phyloP scores from a whole-genome alignment of 108 stramenopile genomes.

The Cyclostephanos invisitatus region DNA sequence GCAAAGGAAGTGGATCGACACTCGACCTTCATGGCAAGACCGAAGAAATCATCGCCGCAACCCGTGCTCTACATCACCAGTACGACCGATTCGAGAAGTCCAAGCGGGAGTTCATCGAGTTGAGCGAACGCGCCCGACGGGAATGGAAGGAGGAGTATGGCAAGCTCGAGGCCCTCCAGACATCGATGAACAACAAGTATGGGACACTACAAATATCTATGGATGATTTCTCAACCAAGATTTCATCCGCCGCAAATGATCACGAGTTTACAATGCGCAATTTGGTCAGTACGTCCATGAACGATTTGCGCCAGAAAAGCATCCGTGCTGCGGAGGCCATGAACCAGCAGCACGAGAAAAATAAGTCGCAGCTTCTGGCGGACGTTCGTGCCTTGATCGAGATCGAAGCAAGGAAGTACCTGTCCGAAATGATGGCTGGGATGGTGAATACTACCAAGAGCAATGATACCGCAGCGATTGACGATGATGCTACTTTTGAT shows the following conservation, averaged over 20 bases:
- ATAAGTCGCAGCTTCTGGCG: neutral
- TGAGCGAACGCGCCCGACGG: slow-evolving; percentile 6
- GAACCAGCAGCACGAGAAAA: neutral
- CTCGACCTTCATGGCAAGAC: slow-evolving; percentile 6
- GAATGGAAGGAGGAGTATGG: slow-evolving; percentile 2
- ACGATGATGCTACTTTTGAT: neutral
- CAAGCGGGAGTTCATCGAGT: slow-evolving; percentile 2
- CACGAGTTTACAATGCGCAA: slow-evolving; percentile 6
- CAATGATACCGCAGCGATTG: neutral
- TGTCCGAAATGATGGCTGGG: slow-evolving; percentile 6
- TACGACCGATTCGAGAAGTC: slow-evolving; percentile 2
- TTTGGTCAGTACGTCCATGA: slow-evolving; percentile 7
- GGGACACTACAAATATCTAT: slow-evolving; percentile 10
- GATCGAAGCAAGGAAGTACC: slow-evolving; percentile 9
- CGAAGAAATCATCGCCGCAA: slow-evolving; percentile 16
- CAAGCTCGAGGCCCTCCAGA: slow-evolving; percentile 8
- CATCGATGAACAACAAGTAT: slow-evolving; percentile 1
- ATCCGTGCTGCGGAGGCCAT: slow-evolving; percentile 9
- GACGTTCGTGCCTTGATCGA: slow-evolving; percentile 12
- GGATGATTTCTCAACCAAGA: slow-evolving; percentile 11
- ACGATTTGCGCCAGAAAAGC: slow-evolving; percentile 13
- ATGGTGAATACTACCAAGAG: slow-evolving; percentile 14
- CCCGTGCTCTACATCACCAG: slow-evolving; percentile 5
- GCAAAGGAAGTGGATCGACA: neutral
- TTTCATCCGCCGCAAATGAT: slow-evolving; percentile 13